Base-by-base conservation (phyloP, 495 filamentous ascomycete genomes). In the Neurospora tetraspora region DNA sequence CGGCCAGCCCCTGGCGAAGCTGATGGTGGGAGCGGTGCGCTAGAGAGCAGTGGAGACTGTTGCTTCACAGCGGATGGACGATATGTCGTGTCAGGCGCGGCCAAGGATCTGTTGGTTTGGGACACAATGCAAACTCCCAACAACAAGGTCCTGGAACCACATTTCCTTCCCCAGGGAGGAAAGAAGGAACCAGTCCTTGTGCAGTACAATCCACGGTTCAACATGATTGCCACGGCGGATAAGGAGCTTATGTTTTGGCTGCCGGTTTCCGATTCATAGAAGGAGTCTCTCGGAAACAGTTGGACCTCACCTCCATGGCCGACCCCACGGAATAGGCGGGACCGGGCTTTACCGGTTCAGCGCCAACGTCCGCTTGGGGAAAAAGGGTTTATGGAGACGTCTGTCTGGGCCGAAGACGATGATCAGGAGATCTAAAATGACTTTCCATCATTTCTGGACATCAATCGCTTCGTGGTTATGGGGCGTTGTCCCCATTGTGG, bases 201-300 rank as follows among this genome's bases (percentile, higher is more conserved):
- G 69, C 92, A 92, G 61, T 94, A 92, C 79, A 98, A 97, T 81
- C 96, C 93, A 8, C 86, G 93, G 61, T 93, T 90, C 81, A 97
- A 98, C 80, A 89, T 98, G 85, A 84, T 97, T 74, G 94, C 92
- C 18, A 94, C 89, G 47, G 96, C 91, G 6, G 94, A 98, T 77
- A 90, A 90, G 77, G 94, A 98, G 74, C 85, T 94, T 71, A 83
- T 96, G 68, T 93, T 99, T 73, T 98, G 96, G 95, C 80, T 96
- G 39, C 96, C 96, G 20, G 92, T 94, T 82, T 83, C 86, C 71
- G 86, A 92, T 78, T 80, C 76, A 10, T 85, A 83, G 74, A 20
- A 69, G 10, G 73, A 43, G 40, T 8, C 40, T 18, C 18, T 9
- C 27, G 27, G 27, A 71, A 10, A 31, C 20, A 0, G 69, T 23